These are phyloP conservation scores for Periglandula ipomoeae DNA, from an alignment of 2,329 filamentous ascomycete species.

Conservation along the genomic window DNA sequence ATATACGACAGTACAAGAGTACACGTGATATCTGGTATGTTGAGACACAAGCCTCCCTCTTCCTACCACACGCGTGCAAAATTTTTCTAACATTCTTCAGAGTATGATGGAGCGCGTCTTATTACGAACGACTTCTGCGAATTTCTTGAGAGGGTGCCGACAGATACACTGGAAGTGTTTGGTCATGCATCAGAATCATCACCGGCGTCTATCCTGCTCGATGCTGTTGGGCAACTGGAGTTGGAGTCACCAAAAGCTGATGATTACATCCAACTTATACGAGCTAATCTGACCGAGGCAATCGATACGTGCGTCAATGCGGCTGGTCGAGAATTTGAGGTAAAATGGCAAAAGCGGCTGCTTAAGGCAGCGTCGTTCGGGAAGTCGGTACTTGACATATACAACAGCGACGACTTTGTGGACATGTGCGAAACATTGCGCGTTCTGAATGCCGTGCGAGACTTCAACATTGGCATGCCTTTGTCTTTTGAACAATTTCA, in stretches of 20 bases:
- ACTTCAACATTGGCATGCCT: constrained; percentile 83
- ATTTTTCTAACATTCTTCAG: constrained; percentile 22
- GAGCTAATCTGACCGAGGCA: constrained; percentile 77
- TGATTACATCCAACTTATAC: constrained; percentile 92
- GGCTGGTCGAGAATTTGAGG: constrained; percentile 82
- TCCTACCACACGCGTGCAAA: background rate
- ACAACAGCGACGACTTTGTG: constrained; percentile 97
- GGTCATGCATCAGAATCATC: constrained; percentile 80
- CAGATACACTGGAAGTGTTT: constrained; percentile 82
- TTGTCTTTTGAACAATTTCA: constrained; percentile 92
- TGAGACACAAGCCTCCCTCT: no score
- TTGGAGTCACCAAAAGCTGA: constrained; percentile 94
- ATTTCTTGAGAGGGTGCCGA: constrained; percentile 88
- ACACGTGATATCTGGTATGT: constrained; percentile 72
- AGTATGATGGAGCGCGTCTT: constrained; percentile 77
- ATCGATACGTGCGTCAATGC: constrained; percentile 92
- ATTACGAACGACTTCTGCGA: constrained; percentile 94
- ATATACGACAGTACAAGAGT: constrained; percentile 87
- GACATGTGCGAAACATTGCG: constrained; percentile 94
- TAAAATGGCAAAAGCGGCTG: constrained; percentile 89
- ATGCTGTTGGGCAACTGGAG: constrained; percentile 85
- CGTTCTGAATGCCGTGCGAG: constrained; percentile 85
- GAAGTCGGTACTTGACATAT: constrained; percentile 93
- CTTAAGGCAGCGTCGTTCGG: constrained; percentile 96
- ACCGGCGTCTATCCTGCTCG: constrained; percentile 82